Conservation (phyloP, 352 stramenopile genomes). For the Phytophthora quininea region DNA sequence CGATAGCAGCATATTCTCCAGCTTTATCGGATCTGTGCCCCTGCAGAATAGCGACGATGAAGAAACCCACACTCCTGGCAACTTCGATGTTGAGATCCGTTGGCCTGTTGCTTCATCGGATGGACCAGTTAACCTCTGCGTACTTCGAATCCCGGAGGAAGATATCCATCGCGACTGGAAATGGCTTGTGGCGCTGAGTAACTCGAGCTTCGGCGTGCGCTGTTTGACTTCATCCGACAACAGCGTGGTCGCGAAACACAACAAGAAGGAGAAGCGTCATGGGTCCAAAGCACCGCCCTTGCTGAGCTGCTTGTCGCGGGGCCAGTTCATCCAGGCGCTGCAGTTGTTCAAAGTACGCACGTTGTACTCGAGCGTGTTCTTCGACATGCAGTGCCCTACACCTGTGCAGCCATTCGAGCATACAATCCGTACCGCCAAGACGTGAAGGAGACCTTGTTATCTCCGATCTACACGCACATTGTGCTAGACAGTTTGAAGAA, state of each 20-base stretch:
- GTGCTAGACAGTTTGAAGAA: slow-evolving; percentile 60
- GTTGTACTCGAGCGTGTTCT: slow-evolving; percentile 83
- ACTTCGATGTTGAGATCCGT: slow-evolving; percentile 43
- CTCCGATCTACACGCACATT: slow-evolving; percentile 76
- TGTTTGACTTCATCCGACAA: slow-evolving; percentile 34
- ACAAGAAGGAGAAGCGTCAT: slow-evolving; percentile 1
- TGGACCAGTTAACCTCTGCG: slow-evolving; percentile 21
- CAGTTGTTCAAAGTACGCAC: slow-evolving; percentile 69
- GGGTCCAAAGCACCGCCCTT: slow-evolving; percentile 30
- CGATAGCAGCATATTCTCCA: slow-evolving; percentile 25
- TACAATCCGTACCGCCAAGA: slow-evolving; percentile 82
- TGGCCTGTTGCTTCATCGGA: slow-evolving; percentile 24
- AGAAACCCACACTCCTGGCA: slow-evolving; percentile 16
- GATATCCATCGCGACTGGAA: slow-evolving; percentile 63
- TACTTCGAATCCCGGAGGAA: slow-evolving; percentile 57
- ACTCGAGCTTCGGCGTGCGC: slow-evolving; percentile 50
- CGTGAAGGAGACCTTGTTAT: slow-evolving; percentile 46
- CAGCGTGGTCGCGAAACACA: not conserved
- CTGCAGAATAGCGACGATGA: slow-evolving; percentile 19
- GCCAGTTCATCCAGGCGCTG: slow-evolving; percentile 79
- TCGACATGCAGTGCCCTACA: slow-evolving; percentile 86
- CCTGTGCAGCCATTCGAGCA: slow-evolving; percentile 69
- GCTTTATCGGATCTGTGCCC: slow-evolving; percentile 23
- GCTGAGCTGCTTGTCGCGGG: slow-evolving; percentile 67
- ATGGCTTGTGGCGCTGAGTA: slow-evolving; percentile 70